Conservation (phyloP, 495 filamentous ascomycete species). For the Lepidopterella palustris region DNA sequence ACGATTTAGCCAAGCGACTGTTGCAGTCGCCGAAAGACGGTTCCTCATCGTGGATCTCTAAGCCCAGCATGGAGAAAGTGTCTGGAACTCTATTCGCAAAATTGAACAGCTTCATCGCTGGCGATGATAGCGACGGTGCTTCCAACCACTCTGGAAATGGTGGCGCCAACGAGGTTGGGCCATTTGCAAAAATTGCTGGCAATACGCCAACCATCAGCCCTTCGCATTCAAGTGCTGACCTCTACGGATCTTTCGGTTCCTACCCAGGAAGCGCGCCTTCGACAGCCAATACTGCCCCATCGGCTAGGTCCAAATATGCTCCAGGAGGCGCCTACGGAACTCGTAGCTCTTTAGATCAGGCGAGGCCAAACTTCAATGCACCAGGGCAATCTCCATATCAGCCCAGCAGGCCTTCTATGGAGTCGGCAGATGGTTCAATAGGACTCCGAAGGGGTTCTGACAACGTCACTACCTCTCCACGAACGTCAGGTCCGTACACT, state of each 20-base stretch:
- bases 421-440: constrained; percentile 15
- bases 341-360: constrained; percentile 17
- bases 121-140: constrained; percentile 67
- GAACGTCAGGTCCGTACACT: constrained; percentile 14
- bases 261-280: constrained; percentile 32
- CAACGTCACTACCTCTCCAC: constrained; percentile 15
- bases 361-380: constrained; percentile 10
- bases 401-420: constrained; percentile 18
- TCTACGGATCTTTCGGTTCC: constrained; percentile 58
- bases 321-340: constrained; percentile 36
- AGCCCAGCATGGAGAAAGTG: constrained; percentile 90
- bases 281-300: constrained; percentile 31
- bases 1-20: constrained; percentile 75
- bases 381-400: constrained; percentile 4
- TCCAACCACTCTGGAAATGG: constrained; percentile 55
- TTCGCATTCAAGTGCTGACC: constrained; percentile 64
- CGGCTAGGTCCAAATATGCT: constrained; percentile 54
- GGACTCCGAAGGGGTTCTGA: constrained; percentile 10
- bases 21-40: constrained; percentile 74
- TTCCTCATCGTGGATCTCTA: constrained; percentile 73
- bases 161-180: constrained; percentile 53
- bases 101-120: constrained; percentile 91
- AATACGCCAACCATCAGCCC: constrained; percentile 79
- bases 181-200: constrained; percentile 72
- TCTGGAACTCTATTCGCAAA: constrained; percentile 79